Percentiles rank a stretch among this genome's conserved stretches.
Evolutionary conservation across 2,329 filamentous ascomycete genomes (phyloP).

Genomic region (Cladobotryum protrusum): DNA sequence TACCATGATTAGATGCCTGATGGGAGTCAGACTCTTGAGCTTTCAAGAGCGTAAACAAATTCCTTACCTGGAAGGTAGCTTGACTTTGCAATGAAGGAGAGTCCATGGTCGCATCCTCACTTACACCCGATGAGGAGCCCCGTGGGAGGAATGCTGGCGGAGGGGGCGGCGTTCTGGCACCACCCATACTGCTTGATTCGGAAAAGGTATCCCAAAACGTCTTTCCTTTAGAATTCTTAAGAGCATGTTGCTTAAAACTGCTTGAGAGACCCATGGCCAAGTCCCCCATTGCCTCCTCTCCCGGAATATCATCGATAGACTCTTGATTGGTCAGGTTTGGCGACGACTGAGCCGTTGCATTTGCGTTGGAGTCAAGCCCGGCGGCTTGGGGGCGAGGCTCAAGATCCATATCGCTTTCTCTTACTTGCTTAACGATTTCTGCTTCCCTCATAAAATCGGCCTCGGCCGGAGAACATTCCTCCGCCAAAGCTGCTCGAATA

Average conservation of each 20-base stretch:
- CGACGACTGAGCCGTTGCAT: constrained; percentile 59
- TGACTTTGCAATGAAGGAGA: constrained; percentile 48
- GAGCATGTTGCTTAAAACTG: constrained; percentile 69
- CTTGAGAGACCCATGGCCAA: constrained; percentile 44
- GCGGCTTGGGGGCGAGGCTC: constrained; percentile 36
- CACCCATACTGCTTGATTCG: constrained; percentile 51
- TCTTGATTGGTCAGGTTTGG: constrained; percentile 61
- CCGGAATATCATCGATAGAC: constrained; percentile 60
- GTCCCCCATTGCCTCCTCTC: constrained; percentile 63
- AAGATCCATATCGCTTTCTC: constrained; percentile 73
- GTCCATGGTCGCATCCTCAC: constrained; percentile 68
- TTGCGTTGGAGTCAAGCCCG: constrained; percentile 41
- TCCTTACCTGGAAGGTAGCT: constrained; percentile 29
- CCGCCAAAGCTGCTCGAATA: constrained; percentile 80
- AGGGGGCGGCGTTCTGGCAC: constrained; percentile 54
- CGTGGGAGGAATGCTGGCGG: constrained; percentile 56
- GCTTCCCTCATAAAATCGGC: constrained; percentile 85
- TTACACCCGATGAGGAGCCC: constrained; percentile 53
- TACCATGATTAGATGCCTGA: constrained; percentile 24
- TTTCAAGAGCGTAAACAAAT: constrained; percentile 2
- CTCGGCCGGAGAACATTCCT: constrained; percentile 83
- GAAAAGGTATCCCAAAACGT: constrained; percentile 73
- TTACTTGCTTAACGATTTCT: constrained; percentile 91
- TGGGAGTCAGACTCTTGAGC: constrained; percentile 7
- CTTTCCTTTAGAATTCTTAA: constrained; percentile 64